A percentile compares a stretch with the other conserved stretches of the same genome.
Conservation (phyloP, 2,329 filamentous ascomycete genomes). For the Aureobasidium mangrovei region DNA sequence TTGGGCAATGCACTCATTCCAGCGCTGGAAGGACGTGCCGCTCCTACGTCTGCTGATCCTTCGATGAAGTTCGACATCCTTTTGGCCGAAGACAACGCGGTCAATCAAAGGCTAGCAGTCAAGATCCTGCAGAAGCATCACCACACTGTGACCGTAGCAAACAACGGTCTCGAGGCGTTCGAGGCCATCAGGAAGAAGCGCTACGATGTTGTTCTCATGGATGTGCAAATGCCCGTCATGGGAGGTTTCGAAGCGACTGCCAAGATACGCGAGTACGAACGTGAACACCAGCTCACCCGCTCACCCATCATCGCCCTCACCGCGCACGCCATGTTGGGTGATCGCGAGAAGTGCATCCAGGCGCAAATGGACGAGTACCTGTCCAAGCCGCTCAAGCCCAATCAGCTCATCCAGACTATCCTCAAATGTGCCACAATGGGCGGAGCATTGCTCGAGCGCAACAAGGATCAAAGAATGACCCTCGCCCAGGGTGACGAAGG, state of each 20-base stretch:
- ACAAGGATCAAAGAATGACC: slow-evolving; percentile 40
- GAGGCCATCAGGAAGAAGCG: slow-evolving; percentile 85
- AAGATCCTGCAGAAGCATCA: slow-evolving; percentile 98
- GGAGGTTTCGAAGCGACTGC: slow-evolving; percentile 95
- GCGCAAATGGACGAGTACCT: slow-evolving; percentile 99
- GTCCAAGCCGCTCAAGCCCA: slow-evolving; percentile 92
- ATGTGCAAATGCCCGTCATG: slow-evolving; percentile 99
- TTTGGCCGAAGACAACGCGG: slow-evolving; percentile 90
- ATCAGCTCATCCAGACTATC: slow-evolving; percentile 95
- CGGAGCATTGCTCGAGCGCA: slow-evolving; percentile 70
- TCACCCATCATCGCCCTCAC: slow-evolving; percentile 96
- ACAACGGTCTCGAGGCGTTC: slow-evolving; percentile 88
- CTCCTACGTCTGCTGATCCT: slow-evolving; percentile 84
- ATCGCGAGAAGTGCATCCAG: slow-evolving; percentile 95
- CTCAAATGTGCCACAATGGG: slow-evolving; percentile 92
- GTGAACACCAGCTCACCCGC: slow-evolving; percentile 65
- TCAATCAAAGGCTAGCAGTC: slow-evolving; percentile 91
- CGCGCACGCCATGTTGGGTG: slow-evolving; percentile 96
- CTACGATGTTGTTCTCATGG: slow-evolving; percentile 97
- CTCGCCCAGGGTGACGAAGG: slow-evolving; percentile 16
- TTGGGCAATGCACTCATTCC: slow-evolving; percentile 94
- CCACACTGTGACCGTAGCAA: slow-evolving; percentile 82
- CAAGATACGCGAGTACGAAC: slow-evolving; percentile 93
- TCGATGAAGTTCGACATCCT: slow-evolving; percentile 93
- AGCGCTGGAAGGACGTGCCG: slow-evolving; percentile 84